Percentiles rank a stretch among this genome's conserved stretches.
These are phyloP conservation scores for Neoscytalidium dimidiatum DNA, from an alignment of 2,329 filamentous ascomycete species.

Conservation along the genomic window DNA sequence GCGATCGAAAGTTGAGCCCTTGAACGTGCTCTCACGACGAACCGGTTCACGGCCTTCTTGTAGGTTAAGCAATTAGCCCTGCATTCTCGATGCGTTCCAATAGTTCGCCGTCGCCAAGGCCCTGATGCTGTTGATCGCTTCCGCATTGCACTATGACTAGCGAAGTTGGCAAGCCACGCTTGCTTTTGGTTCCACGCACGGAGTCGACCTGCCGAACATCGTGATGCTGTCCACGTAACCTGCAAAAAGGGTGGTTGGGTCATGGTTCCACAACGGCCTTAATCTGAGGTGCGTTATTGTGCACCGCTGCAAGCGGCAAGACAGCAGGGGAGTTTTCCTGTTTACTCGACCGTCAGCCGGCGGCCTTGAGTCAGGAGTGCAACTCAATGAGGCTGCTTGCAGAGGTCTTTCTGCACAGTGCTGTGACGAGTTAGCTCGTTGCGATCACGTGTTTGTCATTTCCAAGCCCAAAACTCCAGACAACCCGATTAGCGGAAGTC, in stretches of 20 bases:
- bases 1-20: neutral
- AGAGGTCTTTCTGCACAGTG: neutral
- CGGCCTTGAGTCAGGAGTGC: neutral
- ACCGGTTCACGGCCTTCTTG: neutral
- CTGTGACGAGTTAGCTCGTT: neutral
- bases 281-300: neutral
- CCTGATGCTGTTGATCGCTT: neutral
- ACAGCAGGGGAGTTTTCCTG: neutral
- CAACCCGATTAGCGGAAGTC: neutral
- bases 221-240: neutral
- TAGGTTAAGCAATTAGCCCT: neutral
- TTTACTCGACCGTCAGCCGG: neutral
- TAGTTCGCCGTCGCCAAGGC: neutral
- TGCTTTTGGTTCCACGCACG: neutral
- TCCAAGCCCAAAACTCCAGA: neutral
- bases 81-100: conserved; percentile 4
- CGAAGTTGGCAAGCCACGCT: conserved; percentile 6
- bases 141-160: neutral
- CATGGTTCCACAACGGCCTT: conserved; percentile 3
- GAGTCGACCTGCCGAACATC: neutral
- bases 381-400: neutral
- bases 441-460: neutral
- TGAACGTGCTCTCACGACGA: neutral
- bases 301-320: neutral
- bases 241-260: neutral